Base-by-base conservation (phyloP, 2,329 filamentous ascomycete species). In the Magnaporthiopsis rhizophila region DNA sequence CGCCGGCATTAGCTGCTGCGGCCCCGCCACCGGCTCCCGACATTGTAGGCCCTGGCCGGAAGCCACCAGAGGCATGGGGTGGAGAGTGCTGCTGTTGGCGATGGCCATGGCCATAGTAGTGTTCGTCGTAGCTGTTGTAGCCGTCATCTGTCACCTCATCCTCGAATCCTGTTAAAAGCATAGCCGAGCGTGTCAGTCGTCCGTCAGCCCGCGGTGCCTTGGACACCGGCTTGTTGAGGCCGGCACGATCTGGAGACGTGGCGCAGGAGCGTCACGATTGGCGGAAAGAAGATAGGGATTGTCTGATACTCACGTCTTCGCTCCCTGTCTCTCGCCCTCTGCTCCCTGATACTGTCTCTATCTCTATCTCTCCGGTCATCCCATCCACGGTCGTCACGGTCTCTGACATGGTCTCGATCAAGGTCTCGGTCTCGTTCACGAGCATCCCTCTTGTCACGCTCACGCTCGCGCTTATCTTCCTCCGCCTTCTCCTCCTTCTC, bases 51-150 rank as follows among this genome's bases (percentile, higher is more conserved):
- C 61, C 63, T n/a, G 65, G 62, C 69, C 77, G 82, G 21, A 78
- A 77, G 15, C 81, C 81, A n/a, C 81, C 81, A 2, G 81, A 83
- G 4, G 80, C 80, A 64, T 76, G 80, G 3, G 80, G 78, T 0
- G 81, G 81, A 2, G 81, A 83, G 6, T 77, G 76, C 5, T 75
- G 76, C 3, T 38, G 36, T 2, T 38, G 36, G 13, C 67, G 59
- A 45, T 64, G 62, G 18, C 58, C 36, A 56, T 71, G 62, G 18
- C 58, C 36, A 56, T 72, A 70, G 63, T 74, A 71, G 59, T 74
- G 70, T 11, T 38, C 36, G 57, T 76, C 76, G 67, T 78, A 75
- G 26, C 76, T 71, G 64, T 77, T 76, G 67, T 78, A 75, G 24
- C 65, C 69, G 34, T 75, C 73, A 59, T 73, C 71, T 3, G 70